Evolutionary conservation across 1,284 basidiomycete species (phyloP).

Genomic region (Ustilago curta): DNA sequence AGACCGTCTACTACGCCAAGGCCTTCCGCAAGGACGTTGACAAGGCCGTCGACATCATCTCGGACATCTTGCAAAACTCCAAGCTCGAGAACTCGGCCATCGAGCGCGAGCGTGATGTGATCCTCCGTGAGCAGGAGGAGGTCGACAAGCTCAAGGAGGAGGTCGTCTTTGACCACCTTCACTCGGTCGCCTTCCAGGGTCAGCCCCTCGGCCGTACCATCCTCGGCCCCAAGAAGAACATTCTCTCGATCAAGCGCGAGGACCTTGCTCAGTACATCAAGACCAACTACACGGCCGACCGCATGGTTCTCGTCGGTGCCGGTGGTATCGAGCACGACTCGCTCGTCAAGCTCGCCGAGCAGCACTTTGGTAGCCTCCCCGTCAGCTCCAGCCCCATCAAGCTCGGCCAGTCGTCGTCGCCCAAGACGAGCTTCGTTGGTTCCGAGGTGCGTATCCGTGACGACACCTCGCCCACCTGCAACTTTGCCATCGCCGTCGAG

Average conservation of each 20-base stretch:
- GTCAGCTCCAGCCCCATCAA: constrained; percentile 88
- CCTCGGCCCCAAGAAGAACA: constrained; percentile 95
- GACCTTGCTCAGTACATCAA: constrained; percentile 93
- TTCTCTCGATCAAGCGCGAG: constrained; percentile 91
- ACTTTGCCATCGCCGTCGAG: constrained; percentile 97
- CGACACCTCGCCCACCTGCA: constrained; percentile 86
- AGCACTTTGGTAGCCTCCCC: constrained; percentile 91
- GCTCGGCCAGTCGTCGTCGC: constrained; percentile 75
- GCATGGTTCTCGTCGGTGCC: constrained; percentile 97
- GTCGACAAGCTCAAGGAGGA: constrained; percentile 99
- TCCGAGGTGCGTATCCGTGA: constrained; percentile 96
- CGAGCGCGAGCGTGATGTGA: constrained; percentile 96
- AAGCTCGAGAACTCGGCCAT: constrained; percentile 90
- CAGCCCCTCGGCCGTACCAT: constrained; percentile 97
- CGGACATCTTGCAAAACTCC: constrained; percentile 97
- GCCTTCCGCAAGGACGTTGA: constrained; percentile 96
- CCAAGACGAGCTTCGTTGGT: constrained; percentile 84
- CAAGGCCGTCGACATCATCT: constrained; percentile 93
- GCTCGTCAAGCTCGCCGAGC: constrained; percentile 93
- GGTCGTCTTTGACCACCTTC: constrained; percentile 98
- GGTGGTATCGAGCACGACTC: constrained; percentile 93
- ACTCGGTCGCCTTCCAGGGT: constrained; percentile 94
- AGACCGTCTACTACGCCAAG: constrained; percentile 99
- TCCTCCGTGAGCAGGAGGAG: constrained; percentile 97
- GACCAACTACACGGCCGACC: constrained; percentile 98